phyloP scores from a whole-genome alignment of 345 rosid species.

The Turnera subulata region DNA sequence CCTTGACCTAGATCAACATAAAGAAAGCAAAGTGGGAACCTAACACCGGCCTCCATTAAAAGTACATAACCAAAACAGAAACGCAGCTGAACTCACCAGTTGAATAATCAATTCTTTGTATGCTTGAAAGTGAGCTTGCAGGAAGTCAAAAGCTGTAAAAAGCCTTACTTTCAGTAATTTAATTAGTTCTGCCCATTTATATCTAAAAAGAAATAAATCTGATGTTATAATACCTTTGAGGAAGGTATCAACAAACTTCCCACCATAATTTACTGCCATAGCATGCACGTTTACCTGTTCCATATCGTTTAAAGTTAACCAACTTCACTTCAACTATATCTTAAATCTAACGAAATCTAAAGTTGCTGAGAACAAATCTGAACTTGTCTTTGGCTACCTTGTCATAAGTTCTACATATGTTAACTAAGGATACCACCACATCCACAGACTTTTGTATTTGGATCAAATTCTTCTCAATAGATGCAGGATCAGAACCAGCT shows the following conservation, averaged over 20 bases:
- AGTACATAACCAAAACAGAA: neutral
- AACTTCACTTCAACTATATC: neutral
- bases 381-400: conserved; percentile 43
- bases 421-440: conserved; percentile 68
- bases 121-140: conserved; percentile 60
- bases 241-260: conserved; percentile 70
- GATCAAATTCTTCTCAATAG: conserved; percentile 40
- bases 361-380: neutral
- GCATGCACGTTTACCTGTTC: conserved; percentile 61
- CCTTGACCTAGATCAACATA: conserved; percentile 48
- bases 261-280: conserved; percentile 84
- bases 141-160: conserved; percentile 62
- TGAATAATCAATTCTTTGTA: conserved; percentile 57
- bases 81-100: conserved; percentile 41
- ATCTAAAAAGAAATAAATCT: conserved; percentile 4
- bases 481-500: conserved; percentile 36
- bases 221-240: conserved; percentile 53
- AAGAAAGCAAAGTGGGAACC: conserved; percentile 2
- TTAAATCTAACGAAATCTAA: neutral
- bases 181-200: conserved; percentile 9
- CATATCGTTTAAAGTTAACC: neutral
- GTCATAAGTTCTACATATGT: conserved; percentile 57
- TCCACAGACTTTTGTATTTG: conserved; percentile 51
- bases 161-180: conserved; percentile 13
- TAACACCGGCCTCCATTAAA: neutral